Evolutionary conservation across 768 basidiomycete species (phyloP).

Genomic region (Nidularia sp.): DNA sequence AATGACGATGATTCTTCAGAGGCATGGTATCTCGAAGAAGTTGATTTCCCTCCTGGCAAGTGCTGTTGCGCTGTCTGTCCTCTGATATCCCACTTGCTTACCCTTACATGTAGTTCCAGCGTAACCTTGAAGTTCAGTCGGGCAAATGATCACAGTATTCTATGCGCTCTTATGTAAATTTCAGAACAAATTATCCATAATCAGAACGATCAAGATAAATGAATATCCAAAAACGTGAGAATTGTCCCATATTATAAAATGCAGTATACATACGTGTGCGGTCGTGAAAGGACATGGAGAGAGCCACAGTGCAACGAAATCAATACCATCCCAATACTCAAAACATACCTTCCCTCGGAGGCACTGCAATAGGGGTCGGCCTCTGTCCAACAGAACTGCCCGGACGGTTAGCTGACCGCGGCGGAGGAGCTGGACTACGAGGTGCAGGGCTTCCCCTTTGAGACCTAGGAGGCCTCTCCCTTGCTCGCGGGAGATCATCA

Average conservation of each 20-base stretch:
- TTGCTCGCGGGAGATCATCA: constrained; percentile 6
- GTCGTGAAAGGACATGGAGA: too few relatives aligned
- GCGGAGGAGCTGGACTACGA: constrained; percentile 31
- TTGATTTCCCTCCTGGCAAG: constrained; percentile 44
- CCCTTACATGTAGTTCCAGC: too few relatives aligned
- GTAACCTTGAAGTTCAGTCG: too few relatives aligned
- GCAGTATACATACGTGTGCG: too few relatives aligned
- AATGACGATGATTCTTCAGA: constrained; percentile 17
- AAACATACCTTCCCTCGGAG: constrained; percentile 30
- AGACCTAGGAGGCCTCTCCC: constrained; percentile 26
- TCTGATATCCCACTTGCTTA: background rate
- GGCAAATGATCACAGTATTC: too few relatives aligned
- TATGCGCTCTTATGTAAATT: too few relatives aligned
- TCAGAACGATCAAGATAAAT: too few relatives aligned
- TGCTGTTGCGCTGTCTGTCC: background rate
- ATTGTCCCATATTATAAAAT: too few relatives aligned
- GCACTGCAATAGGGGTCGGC: constrained; percentile 42
- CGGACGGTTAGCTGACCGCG: constrained; percentile 65
- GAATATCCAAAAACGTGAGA: too few relatives aligned
- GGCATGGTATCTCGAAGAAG: constrained; percentile 42
- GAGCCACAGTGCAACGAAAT: too few relatives aligned
- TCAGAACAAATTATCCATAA: too few relatives aligned
- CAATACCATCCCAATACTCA: background rate
- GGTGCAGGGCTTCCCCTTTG: constrained; percentile 43
- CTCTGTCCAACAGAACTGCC: constrained; percentile 42